These are phyloP conservation scores for Luffa acutangula DNA, from an alignment of 306 rosid genomes.

Conservation along the genomic window DNA sequence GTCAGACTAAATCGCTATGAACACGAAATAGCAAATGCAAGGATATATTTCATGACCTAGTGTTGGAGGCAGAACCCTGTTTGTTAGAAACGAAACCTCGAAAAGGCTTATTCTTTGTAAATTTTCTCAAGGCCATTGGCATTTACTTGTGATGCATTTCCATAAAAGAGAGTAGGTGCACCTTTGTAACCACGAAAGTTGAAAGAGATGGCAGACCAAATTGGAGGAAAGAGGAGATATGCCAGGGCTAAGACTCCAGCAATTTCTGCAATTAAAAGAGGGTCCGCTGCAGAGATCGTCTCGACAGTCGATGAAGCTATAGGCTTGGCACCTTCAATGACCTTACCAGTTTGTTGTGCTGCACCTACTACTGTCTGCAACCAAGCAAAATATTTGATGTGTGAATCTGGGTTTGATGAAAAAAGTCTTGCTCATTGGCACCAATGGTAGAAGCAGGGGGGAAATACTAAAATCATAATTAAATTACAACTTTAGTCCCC, in stretches of 20 bases:
- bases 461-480: no score
- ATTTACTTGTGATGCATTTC: constrained; percentile 5
- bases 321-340: constrained; percentile 77
- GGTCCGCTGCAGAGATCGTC: constrained; percentile 67
- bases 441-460: neutral
- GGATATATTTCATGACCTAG: no score
- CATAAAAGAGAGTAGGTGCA: constrained; percentile 16
- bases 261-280: constrained; percentile 53
- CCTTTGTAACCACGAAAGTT: constrained; percentile 88
- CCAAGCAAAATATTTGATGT: constrained; percentile 15
- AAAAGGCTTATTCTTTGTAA: neutral
- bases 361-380: constrained; percentile 73
- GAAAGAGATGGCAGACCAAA: constrained; percentile 64
- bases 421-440: neutral
- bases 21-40: neutral
- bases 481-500: no score
- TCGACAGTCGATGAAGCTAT: constrained; percentile 69
- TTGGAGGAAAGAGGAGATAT: constrained; percentile 69
- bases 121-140: neutral
- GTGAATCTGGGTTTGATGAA: neutral
- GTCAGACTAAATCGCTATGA: neutral
- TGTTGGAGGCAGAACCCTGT: neutral
- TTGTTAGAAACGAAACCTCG: neutral
- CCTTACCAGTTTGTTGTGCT: constrained; percentile 68
- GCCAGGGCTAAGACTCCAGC: constrained; percentile 67